Evolutionary conservation across 176 grass and related monocot species (phyloP), one percentile per base, ranked within the genome.

Genomic region (Avena atlantica): DNA sequence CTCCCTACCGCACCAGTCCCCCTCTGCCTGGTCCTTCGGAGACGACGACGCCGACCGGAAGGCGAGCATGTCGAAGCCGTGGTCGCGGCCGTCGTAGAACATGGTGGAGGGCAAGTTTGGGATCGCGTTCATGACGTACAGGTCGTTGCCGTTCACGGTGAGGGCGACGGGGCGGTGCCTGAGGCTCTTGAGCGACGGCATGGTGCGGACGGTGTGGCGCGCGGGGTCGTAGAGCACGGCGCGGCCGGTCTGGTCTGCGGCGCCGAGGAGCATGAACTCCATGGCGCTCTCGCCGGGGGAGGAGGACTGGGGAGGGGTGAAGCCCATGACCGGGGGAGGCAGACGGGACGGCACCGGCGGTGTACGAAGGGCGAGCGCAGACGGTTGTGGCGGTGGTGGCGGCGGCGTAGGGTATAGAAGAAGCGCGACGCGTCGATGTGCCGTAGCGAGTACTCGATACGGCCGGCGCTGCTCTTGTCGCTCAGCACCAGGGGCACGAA

Each of bases 191-290:
- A 64, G 23, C 10, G 61, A 12, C 59, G 59, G 59, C 59, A 62
- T 62, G n/a, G 21, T 25, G 59, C 59, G 59, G 59, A 62, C 23
- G 61, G 61, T 64, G 61, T 64, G 61, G 11, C 61, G 61, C 23
- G 9, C 61, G 61, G 61, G 61, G 61, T 24, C 61, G 4, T 64
- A 64, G 61, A 64, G 61, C 23, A 64, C 23, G 23, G 61, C 61
- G 23, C 61, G 23, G 61, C 23, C 61, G 3, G 61, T 64, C 61
- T 64, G 23, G 61, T 64, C 61, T n/a, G n/a, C n/a, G n/a, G n/a
- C n/a, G 9, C 61, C 61, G 23, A 64, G 61, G 61, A 64, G 61
- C 61, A 64, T 64, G 61, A 27, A 64, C 61, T 64, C 61, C 61
- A 64, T 64, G 61, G 9, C 61, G 21, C 23, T 4, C 21, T 64